phyloP scores from a whole-genome alignment of 331 rosid species.

The Ulmus americana region DNA sequence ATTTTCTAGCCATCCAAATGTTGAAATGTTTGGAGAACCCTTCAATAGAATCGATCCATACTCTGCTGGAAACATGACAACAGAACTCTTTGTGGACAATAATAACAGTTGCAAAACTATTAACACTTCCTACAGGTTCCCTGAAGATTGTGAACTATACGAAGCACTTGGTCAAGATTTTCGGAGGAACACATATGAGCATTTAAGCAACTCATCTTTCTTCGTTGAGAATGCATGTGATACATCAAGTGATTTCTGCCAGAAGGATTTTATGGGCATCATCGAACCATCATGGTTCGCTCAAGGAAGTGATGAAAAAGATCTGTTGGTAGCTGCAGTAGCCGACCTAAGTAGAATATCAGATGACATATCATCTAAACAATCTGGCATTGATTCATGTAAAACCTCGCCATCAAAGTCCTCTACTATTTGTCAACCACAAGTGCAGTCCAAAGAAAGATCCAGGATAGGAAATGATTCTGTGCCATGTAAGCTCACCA shows the following conservation, averaged over 20 bases:
- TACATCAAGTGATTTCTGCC: slow-evolving; percentile 29
- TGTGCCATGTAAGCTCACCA: slow-evolving; percentile 20
- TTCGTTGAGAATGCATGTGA: slow-evolving; percentile 29
- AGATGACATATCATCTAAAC: slow-evolving; percentile 37
- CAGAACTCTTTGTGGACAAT: slow-evolving; percentile 30
- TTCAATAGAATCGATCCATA: slow-evolving; percentile 25
- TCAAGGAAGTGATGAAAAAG: slow-evolving; percentile 28
- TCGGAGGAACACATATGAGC: slow-evolving; percentile 25
- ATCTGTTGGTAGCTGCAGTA: slow-evolving; percentile 38
- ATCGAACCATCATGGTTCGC: slow-evolving; percentile 24
- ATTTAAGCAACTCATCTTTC: slow-evolving; percentile 22
- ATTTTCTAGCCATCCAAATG: slow-evolving; percentile 21
- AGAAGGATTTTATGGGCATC: slow-evolving; percentile 26
- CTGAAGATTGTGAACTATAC: slow-evolving; percentile 51
- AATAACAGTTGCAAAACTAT: slow-evolving; percentile 14
- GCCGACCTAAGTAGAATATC: slow-evolving; percentile 31
- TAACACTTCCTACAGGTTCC: slow-evolving; percentile 34
- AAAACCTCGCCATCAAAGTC: slow-evolving; percentile 22
- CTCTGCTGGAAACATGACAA: slow-evolving; percentile 21
- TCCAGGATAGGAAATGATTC: slow-evolving; percentile 21
- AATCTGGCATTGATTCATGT: slow-evolving; percentile 31
- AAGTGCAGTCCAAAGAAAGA: slow-evolving; percentile 36
- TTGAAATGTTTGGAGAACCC: slow-evolving; percentile 40
- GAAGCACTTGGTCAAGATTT: slow-evolving; percentile 47
- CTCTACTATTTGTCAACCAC: slow-evolving; percentile 29